phyloP scores from a whole-genome alignment of 495 filamentous ascomycete species.

The Podospora didyma region DNA sequence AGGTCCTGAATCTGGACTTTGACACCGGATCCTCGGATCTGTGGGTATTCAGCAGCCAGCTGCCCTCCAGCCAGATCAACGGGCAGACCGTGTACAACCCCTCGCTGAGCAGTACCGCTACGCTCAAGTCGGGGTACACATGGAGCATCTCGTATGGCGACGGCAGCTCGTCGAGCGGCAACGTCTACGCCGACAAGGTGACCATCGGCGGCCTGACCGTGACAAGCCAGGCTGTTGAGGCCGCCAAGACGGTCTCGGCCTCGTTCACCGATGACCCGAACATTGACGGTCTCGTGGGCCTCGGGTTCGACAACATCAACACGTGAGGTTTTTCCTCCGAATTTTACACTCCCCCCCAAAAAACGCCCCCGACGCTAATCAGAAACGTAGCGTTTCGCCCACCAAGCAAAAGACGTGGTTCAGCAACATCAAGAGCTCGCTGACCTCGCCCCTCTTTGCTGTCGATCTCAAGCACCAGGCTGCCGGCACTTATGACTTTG shows the following conservation, averaged over 20 bases:
- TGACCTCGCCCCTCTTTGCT: conserved; percentile 62
- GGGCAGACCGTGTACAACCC: conserved; percentile 62
- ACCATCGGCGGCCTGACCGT: conserved; percentile 62
- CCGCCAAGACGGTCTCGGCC: conserved; percentile 57
- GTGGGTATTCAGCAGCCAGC: conserved; percentile 46
- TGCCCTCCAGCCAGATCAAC: conserved; percentile 18
- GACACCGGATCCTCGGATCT: conserved; percentile 79
- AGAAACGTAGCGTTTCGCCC: conserved; percentile 59
- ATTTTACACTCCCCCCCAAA: too few species aligned
- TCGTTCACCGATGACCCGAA: conserved; percentile 55
- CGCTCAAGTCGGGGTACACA: conserved; percentile 45
- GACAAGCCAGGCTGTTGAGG: conserved; percentile 63
- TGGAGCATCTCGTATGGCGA: conserved; percentile 76
- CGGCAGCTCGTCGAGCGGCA: conserved; percentile 57
- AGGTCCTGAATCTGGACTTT: conserved; percentile 64
- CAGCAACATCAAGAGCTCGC: conserved; percentile 57
- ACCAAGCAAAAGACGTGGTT: conserved; percentile 64
- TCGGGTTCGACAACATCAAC: conserved; percentile 71
- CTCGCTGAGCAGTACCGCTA: conserved; percentile 37
- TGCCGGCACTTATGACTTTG: conserved; percentile 72
- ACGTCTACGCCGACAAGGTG: conserved; percentile 69
- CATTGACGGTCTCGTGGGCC: conserved; percentile 69
- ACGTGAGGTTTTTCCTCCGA: too few species aligned
- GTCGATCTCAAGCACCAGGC: conserved; percentile 60
- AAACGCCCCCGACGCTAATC: too few species aligned